Conservation (phyloP, 1,284 basidiomycete genomes). For the Vanrija humicola region DNA sequence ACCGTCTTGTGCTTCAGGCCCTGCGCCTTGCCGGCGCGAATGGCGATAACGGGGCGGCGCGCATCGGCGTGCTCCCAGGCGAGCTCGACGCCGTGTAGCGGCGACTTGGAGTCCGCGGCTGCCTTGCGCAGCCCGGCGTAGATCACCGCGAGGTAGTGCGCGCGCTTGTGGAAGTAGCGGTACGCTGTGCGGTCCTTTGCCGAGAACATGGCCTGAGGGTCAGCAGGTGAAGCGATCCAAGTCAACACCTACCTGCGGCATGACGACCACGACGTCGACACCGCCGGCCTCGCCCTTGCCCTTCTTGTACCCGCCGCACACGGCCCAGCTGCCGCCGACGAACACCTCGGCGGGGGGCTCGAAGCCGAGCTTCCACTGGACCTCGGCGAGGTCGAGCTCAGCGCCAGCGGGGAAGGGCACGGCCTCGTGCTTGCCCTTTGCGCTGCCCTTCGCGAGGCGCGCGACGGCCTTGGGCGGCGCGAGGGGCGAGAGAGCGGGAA, state of each 20-base stretch:
- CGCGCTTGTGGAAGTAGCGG: constrained; percentile 88
- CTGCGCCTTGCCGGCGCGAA: constrained; percentile 38
- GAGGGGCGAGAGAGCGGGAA: constrained; percentile 59
- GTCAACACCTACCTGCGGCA: constrained; percentile 66
- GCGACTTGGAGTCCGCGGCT: constrained; percentile 55
- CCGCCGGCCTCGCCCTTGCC: constrained; percentile 57
- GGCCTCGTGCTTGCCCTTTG: constrained; percentile 22
- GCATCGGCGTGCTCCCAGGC: constrained; percentile 64
- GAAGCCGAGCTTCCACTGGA: constrained; percentile 65
- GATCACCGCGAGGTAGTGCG: constrained; percentile 81
- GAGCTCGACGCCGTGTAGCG: constrained; percentile 60
- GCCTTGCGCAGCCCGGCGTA: constrained; percentile 59
- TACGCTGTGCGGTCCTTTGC: constrained; percentile 91
- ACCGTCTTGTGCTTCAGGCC: constrained; percentile 65
- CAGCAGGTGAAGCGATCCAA: not conserved
- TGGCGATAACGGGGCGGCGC: constrained; percentile 28
- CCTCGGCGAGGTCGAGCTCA: constrained; percentile 27
- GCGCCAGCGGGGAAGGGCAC: constrained; percentile 57
- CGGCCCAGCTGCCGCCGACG: constrained; percentile 55
- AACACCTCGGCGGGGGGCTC: constrained; percentile 55
- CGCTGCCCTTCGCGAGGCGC: constrained; percentile 55
- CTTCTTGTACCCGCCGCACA: constrained; percentile 56
- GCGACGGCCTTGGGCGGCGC: constrained; percentile 63
- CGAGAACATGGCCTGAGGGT: constrained; percentile 62
- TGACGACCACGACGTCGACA: constrained; percentile 79